These are phyloP conservation scores for Alternaria metachromatica DNA, from an alignment of 2,329 filamentous ascomycete species.

Conservation along the genomic window DNA sequence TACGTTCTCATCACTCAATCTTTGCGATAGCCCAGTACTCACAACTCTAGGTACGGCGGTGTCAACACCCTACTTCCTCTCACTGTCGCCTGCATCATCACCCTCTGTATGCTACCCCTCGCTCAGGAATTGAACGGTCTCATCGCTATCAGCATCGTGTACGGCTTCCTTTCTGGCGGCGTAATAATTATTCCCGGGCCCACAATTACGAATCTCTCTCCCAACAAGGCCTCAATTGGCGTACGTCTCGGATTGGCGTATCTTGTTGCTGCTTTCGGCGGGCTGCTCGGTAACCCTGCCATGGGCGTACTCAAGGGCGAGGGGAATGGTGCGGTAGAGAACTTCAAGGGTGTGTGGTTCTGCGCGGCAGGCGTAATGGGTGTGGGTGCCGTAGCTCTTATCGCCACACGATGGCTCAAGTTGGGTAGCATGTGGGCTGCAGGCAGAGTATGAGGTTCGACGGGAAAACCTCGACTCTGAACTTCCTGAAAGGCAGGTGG, in stretches of 20 bases:
- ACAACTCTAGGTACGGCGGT: conserved; percentile 13
- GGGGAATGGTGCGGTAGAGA: conserved; percentile 42
- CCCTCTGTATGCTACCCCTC: conserved; percentile 40
- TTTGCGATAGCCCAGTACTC: background rate
- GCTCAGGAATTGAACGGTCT: conserved; percentile 34
- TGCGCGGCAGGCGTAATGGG: conserved; percentile 44
- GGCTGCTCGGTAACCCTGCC: conserved; percentile 61
- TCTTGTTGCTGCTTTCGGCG: conserved; percentile 55
- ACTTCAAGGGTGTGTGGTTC: conserved; percentile 37
- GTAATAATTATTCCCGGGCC: conserved; percentile 52
- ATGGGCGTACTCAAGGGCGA: conserved; percentile 57
- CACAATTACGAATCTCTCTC: conserved; percentile 47
- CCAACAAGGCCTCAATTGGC: conserved; percentile 49
- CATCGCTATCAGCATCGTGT: conserved; percentile 45
- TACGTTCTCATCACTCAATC: background rate
- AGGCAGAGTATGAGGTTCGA: background rate
- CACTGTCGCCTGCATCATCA: conserved; percentile 42
- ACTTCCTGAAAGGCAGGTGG: background rate
- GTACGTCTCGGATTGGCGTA: conserved; percentile 61
- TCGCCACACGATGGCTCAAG: conserved; percentile 24
- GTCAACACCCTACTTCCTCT: conserved; percentile 50
- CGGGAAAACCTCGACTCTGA: background rate
- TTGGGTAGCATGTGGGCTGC: conserved; percentile 11
- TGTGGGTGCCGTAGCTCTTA: conserved; percentile 18
- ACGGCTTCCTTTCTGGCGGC: conserved; percentile 53